phyloP scores from a whole-genome alignment of 2,329 filamentous ascomycete genomes.

The Claviceps pusilla region DNA sequence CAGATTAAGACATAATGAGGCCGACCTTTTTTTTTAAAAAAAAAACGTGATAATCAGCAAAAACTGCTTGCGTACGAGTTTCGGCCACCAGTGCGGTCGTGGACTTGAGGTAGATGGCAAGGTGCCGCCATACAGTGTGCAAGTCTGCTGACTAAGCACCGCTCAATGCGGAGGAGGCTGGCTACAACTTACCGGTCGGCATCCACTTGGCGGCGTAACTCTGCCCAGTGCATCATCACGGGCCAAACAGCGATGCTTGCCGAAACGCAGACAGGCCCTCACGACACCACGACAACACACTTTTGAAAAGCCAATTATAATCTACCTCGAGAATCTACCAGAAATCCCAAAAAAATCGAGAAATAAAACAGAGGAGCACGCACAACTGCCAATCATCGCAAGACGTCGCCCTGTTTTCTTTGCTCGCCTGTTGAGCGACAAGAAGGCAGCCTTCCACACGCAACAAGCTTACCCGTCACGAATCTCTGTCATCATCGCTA shows the following conservation, averaged over 20 bases:
- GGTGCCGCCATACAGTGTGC: no score
- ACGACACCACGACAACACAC: not conserved
- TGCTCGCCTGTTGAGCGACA: not conserved
- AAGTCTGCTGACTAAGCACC: constrained; percentile 5
- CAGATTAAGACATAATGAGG: not conserved
- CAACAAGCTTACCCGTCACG: not conserved
- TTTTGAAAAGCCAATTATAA: not conserved
- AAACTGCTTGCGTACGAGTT: not conserved
- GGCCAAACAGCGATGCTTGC: constrained; percentile 6
- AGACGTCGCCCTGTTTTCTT: not conserved
- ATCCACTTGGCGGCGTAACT: constrained; percentile 19
- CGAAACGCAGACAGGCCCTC: not conserved
- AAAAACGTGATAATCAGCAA: not conserved
- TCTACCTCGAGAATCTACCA: not conserved
- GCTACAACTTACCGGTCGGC: constrained; percentile 6
- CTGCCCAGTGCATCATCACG: constrained; percentile 23
- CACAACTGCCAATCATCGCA: not conserved
- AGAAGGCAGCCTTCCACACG: not conserved
- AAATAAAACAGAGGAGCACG: not conserved
- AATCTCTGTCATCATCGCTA: not conserved
- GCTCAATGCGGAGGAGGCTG: not conserved
- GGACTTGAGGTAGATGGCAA: no score
- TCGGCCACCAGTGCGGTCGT: not conserved
- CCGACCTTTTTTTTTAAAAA: not conserved
- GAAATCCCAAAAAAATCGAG: not conserved